phyloP scores from a whole-genome alignment of 495 filamentous ascomycete species.

The Daldinia vernicosa region DNA sequence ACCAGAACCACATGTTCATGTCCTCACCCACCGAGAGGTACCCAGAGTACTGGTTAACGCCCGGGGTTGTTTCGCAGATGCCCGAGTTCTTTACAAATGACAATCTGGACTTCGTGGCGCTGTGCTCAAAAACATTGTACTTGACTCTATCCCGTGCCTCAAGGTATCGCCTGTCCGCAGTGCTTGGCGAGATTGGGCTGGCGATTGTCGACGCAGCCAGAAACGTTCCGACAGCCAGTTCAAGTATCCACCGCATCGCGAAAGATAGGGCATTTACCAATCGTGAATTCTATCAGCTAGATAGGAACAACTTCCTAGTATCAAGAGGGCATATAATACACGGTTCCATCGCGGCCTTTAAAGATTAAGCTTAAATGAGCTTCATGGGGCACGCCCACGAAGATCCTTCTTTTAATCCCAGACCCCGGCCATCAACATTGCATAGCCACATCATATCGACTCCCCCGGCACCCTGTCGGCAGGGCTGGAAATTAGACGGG shows the following conservation, averaged over 20 bases:
- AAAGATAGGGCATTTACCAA: neutral
- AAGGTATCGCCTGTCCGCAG: neutral
- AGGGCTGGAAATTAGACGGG: neutral
- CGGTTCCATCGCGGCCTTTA: neutral
- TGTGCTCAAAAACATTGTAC: neutral
- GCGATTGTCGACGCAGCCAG: neutral
- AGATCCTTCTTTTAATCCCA: neutral
- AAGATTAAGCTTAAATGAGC: neutral
- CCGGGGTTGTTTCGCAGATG: neutral
- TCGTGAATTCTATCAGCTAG: neutral
- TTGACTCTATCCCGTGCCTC: neutral
- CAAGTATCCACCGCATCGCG: neutral
- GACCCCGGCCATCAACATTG: neutral
- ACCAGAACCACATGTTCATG: conserved; percentile 1
- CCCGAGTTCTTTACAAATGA: neutral
- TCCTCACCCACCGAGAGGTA: neutral
- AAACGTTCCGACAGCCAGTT: neutral
- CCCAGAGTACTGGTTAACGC: neutral
- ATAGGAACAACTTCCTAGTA: neutral
- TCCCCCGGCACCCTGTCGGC: neutral
- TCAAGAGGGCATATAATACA: neutral
- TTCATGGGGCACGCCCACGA: neutral
- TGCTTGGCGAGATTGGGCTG: neutral
- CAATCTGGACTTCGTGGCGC: neutral
- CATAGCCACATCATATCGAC: neutral